These are phyloP conservation scores for Hypomontagnella submonticulosa DNA, from an alignment of 495 filamentous ascomycete species.

Conservation along the genomic window DNA sequence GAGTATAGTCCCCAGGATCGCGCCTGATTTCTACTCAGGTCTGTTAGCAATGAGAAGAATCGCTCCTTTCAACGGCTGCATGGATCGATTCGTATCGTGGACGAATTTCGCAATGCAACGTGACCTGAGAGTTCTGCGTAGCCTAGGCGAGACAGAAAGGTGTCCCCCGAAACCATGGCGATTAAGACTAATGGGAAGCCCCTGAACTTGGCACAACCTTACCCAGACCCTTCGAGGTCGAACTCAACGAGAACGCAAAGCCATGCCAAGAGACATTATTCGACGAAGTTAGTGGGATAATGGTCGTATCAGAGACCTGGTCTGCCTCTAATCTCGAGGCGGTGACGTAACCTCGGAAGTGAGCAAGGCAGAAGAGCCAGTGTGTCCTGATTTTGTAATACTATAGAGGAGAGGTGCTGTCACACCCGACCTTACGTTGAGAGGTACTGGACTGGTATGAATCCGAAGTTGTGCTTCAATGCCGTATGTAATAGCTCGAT, in stretches of 20 bases:
- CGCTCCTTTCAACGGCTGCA: too few relatives aligned
- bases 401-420: conserved; percentile 11
- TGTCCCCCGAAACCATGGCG: background rate
- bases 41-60: background rate
- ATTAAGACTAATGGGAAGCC: background rate
- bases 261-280: conserved; percentile 15
- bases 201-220: background rate
- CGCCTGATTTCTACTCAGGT: background rate
- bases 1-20: background rate
- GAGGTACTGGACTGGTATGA: conserved; percentile 6
- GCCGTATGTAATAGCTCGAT: conserved; percentile 9
- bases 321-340: background rate
- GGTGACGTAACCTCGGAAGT: conserved; percentile 29
- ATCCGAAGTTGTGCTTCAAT: conserved; percentile 13
- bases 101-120: background rate
- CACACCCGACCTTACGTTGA: conserved; percentile 7
- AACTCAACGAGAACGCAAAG: conserved; percentile 16
- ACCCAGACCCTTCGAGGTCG: background rate
- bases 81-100: background rate
- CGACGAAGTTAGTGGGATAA: background rate
- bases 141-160: background rate
- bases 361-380: conserved; percentile 8
- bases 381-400: conserved; percentile 14
- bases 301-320: background rate
- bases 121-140: background rate